Evolutionary conservation across 768 basidiomycete species (phyloP), one percentile per base, ranked within the genome.

Genomic region (Ephemerocybe angulata): DNA sequence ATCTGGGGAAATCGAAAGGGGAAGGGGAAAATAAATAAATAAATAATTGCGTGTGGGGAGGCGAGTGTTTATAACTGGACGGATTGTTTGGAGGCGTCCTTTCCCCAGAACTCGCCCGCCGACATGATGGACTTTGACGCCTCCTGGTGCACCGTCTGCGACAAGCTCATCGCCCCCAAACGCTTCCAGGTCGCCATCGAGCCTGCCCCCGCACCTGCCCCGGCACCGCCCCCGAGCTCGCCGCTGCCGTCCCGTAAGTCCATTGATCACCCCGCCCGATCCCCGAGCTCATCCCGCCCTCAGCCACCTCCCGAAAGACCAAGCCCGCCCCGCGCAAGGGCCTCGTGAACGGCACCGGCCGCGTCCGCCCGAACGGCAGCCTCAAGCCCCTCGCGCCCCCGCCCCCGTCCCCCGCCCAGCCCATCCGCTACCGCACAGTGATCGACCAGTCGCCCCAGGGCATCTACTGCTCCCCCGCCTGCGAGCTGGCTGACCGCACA

Each of bases 401-500:
- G 53, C 64, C 58, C 38, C 63, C 58, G 53, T 58, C 62, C 37
- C 60, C 55, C 51, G 58, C 62, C 25, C 25, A 43, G 50, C 73
- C 19, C 40, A 66, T n/a, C 41, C 81, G 82, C 65, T 76, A 80
- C 40, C 83, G 83, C 43, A 83, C 83, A 11, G 76, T 90, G 71
- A 90, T 91, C 72, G 88, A 90, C 72, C 88, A 88, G 67, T 76
- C 77, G 1, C 89, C 88, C n/a, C 83, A 81, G 1, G 89, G 89
- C 19, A 79, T 92, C 55, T 92, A 93, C 72, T 93, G 90, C 70
- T 91, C 89, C 1, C 87, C 89, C 58, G 80, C 86, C 63, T 93
- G 90, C 65, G 76, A 81, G 56, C 67, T 84, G 38, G 71, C 72
- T 37, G 90, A 92, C 67, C 65, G 84, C 60, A 35, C 51, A 28